A percentile compares a stretch with the other conserved stretches of the same genome.
Evolutionary conservation across 768 basidiomycete species (phyloP).

Genomic region (Suillus paluster): DNA sequence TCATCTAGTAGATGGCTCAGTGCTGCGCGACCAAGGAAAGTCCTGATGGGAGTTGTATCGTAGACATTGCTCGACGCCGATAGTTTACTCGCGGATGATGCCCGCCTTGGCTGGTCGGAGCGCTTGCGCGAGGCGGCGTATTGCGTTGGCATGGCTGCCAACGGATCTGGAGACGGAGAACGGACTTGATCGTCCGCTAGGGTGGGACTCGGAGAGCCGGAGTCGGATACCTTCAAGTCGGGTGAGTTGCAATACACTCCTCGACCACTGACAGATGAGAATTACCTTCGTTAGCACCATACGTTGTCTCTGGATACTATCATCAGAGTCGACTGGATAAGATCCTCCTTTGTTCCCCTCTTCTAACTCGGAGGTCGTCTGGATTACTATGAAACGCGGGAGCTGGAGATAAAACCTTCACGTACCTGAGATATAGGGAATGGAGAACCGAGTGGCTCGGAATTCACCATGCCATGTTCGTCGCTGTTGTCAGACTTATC

Average conservation of each 20-base stretch:
- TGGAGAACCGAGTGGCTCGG: neutral
- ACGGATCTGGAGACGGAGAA: neutral
- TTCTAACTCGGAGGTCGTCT: neutral
- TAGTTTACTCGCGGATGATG: neutral
- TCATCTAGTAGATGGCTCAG: neutral
- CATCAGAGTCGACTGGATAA: neutral
- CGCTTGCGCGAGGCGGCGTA: neutral
- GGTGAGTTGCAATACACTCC: neutral
- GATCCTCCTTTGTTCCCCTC: neutral
- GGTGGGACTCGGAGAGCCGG: neutral
- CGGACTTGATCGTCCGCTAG: neutral
- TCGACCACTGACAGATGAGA: neutral
- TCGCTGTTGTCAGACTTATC: neutral
- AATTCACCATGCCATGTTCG: neutral
- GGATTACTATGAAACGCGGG: neutral
- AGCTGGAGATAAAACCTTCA: neutral
- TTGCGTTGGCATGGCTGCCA: neutral
- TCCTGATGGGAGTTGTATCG: neutral
- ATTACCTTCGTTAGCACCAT: neutral
- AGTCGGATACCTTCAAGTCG: neutral
- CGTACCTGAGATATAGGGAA: neutral
- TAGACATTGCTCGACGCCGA: no score
- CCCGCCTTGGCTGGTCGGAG: neutral
- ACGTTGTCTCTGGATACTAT: neutral
- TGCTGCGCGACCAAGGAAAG: slow-evolving; percentile 4